Percentiles rank a stretch among this genome's conserved stretches.
phyloP scores from a whole-genome alignment of 805 yeast species.

The Candida railenensis region DNA sequence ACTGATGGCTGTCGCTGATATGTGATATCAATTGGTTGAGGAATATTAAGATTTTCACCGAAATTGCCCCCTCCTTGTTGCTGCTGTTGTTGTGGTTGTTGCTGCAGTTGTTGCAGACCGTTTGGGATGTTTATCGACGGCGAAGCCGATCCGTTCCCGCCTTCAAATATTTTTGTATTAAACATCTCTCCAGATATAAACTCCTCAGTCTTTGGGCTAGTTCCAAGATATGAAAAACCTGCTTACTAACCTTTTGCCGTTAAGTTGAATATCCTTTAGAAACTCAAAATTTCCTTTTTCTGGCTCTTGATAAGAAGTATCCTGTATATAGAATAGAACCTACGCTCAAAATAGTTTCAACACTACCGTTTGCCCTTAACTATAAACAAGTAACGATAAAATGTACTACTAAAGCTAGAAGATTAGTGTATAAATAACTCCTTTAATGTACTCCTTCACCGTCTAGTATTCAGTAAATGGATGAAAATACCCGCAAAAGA shows the following conservation, averaged over 20 bases:
- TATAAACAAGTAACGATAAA: background rate
- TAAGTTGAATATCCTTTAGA: background rate
- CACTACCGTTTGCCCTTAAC: background rate
- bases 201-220: background rate
- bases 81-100: conserved; percentile 6
- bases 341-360: background rate
- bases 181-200: conserved; percentile 39
- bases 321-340: background rate
- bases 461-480: too few relatives aligned
- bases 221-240: too few relatives aligned
- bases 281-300: background rate
- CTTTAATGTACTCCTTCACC: background rate
- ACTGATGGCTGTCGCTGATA: conserved; percentile 41
- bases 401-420: too few relatives aligned
- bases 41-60: conserved; percentile 17
- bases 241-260: background rate
- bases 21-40: conserved; percentile 46
- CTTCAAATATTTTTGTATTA: conserved; percentile 43
- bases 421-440: background rate
- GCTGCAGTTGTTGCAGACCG: conserved; percentile 18
- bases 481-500: background rate
- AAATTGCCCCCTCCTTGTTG: conserved; percentile 3
- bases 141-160: conserved; percentile 3
- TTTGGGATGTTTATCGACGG: conserved; percentile 7
- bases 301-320: background rate